Evolutionary conservation across 2,329 filamentous ascomycete genomes (phyloP).

Genomic region (Helminthosporium solani): DNA sequence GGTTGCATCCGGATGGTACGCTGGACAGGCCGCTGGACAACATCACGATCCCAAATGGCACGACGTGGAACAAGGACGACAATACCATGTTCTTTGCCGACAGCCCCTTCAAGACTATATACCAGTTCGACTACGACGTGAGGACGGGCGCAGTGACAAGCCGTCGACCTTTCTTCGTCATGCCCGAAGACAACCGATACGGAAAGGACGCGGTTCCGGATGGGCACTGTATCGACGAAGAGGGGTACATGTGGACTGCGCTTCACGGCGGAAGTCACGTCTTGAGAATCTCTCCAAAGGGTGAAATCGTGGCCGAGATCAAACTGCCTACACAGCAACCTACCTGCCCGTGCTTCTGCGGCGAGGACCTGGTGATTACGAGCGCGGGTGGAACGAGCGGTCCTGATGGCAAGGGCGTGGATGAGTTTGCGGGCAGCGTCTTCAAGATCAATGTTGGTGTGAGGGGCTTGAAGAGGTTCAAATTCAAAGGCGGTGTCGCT

Average conservation of each 20-base stretch:
- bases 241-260: constrained; percentile 87
- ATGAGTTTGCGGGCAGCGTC: constrained; percentile 66
- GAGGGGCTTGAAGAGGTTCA: constrained; percentile 52
- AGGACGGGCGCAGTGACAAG: constrained; percentile 66
- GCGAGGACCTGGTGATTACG: constrained; percentile 74
- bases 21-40: constrained; percentile 61
- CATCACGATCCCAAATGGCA: constrained; percentile 80
- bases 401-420: constrained; percentile 62
- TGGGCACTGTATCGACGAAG: constrained; percentile 78
- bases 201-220: constrained; percentile 64
- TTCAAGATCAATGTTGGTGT: constrained; percentile 78
- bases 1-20: constrained; percentile 64
- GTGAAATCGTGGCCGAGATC: constrained; percentile 72
- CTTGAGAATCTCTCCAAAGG: constrained; percentile 69
- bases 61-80: constrained; percentile 74
- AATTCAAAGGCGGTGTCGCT: constrained; percentile 34
- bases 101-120: constrained; percentile 69
- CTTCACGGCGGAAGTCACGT: constrained; percentile 78
- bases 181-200: constrained; percentile 55
- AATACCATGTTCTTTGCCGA: constrained; percentile 82
- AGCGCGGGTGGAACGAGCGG: constrained; percentile 55
- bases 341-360: constrained; percentile 79
- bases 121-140: constrained; percentile 70
- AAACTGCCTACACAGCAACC: constrained; percentile 74
- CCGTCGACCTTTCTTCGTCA: constrained; percentile 70